Evolutionary conservation across 805 yeast genomes (phyloP).

Genomic region (Starmerella cellae): DNA sequence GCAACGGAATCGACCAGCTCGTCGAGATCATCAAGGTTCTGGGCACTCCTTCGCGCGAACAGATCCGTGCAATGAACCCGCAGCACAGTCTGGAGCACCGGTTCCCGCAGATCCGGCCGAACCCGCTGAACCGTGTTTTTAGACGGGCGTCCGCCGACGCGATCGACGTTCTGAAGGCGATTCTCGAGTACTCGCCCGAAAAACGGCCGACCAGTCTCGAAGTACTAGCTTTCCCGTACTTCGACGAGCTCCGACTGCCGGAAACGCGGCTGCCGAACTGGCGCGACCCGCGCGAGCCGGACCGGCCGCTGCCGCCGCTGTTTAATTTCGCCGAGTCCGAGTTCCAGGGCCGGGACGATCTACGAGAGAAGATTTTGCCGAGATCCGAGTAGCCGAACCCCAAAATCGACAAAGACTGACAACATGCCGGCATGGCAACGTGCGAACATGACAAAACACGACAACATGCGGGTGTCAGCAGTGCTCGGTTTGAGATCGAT

Average conservation of each 20-base stretch:
- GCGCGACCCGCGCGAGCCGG: slow-evolving; percentile 50
- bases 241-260: slow-evolving; percentile 64
- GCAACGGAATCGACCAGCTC: slow-evolving; percentile 90
- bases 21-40: slow-evolving; percentile 91
- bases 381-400: too few species aligned
- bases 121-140: slow-evolving; percentile 50
- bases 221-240: slow-evolving; percentile 78
- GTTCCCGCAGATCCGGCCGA: slow-evolving; percentile 53
- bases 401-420: too few species aligned
- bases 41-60: slow-evolving; percentile 90
- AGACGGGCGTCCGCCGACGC: slow-evolving; percentile 75
- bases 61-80: slow-evolving; percentile 88
- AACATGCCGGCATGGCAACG: too few species aligned
- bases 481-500: too few species aligned
- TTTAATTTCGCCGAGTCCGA: slow-evolving; percentile 64
- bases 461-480: too few species aligned
- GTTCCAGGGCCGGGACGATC: slow-evolving; percentile 35
- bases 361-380: slow-evolving; percentile 26
- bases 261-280: slow-evolving; percentile 33
- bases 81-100: slow-evolving; percentile 86
- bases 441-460: too few species aligned
- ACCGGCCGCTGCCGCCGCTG: slow-evolving; percentile 61
- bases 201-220: slow-evolving; percentile 65
- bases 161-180: slow-evolving; percentile 64
- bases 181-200: slow-evolving; percentile 84